A percentile compares a stretch with the other conserved stretches of the same genome.
phyloP scores from a whole-genome alignment of 305 asterid genomes.

The Solanum chacoense region DNA sequence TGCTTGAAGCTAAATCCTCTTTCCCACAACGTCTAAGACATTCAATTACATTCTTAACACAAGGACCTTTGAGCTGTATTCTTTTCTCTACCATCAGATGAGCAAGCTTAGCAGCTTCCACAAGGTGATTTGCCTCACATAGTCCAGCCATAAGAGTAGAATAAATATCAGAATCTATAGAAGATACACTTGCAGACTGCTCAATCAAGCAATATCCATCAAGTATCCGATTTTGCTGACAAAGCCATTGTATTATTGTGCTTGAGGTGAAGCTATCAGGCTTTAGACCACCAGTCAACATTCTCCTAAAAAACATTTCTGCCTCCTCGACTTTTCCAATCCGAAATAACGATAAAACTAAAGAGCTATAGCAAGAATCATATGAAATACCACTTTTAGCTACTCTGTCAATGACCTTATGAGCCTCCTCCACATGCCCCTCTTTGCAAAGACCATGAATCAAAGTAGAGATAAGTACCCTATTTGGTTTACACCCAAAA shows the following conservation, averaged over 20 bases:
- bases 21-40: slow-evolving; percentile 27
- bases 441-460: slow-evolving; percentile 58
- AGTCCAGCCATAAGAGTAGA: slow-evolving; percentile 42
- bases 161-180: slow-evolving; percentile 43
- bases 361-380: slow-evolving; percentile 45
- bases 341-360: slow-evolving; percentile 44
- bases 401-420: slow-evolving; percentile 31
- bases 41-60: slow-evolving; percentile 18
- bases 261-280: slow-evolving; percentile 54
- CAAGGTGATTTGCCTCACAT: slow-evolving; percentile 29
- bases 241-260: slow-evolving; percentile 23
- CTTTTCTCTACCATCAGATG: slow-evolving; percentile 29
- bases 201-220: slow-evolving; percentile 52
- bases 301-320: slow-evolving; percentile 40
- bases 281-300: slow-evolving; percentile 45
- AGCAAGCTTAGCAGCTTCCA: slow-evolving; percentile 36
- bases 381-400: slow-evolving; percentile 20
- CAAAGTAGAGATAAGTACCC: slow-evolving; percentile 34
- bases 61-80: slow-evolving; percentile 20
- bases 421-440: slow-evolving; percentile 54
- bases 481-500: slow-evolving; percentile 44
- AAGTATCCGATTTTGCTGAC: slow-evolving; percentile 34
- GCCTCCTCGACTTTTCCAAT: slow-evolving; percentile 36
- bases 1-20: slow-evolving; percentile 28
- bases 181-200: slow-evolving; percentile 28